Conservation (phyloP, 2,329 filamentous ascomycete genomes). For the Plectosphaerella plurivora region DNA sequence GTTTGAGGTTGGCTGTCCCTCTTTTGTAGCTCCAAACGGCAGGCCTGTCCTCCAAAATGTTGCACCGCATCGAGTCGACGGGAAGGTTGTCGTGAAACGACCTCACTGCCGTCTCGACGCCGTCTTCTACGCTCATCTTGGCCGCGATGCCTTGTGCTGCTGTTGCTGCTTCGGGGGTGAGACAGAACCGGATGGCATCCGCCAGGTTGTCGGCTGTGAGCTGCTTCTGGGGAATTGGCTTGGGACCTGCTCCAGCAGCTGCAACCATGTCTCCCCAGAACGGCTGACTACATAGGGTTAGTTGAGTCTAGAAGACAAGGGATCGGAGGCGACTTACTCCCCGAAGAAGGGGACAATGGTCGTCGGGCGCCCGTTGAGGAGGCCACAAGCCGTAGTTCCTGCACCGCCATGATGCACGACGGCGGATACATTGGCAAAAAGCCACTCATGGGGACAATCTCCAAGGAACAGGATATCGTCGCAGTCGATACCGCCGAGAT, state of each 20-base stretch:
- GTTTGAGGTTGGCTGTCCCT: background rate
- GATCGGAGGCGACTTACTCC: slow-evolving; percentile 30
- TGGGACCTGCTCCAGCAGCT: slow-evolving; percentile 31
- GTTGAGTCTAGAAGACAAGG: background rate
- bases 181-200: slow-evolving; percentile 26
- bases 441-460: slow-evolving; percentile 72
- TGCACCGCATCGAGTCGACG: slow-evolving; percentile 2
- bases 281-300: slow-evolving; percentile 18
- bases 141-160: slow-evolving; percentile 1
- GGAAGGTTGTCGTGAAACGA: slow-evolving; percentile 3
- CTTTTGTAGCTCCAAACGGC: slow-evolving; percentile 1
- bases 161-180: slow-evolving; percentile 15
- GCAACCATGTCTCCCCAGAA: slow-evolving; percentile 37
- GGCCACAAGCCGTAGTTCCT: slow-evolving; percentile 68
- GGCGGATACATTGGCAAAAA: slow-evolving; percentile 61
- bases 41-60: background rate
- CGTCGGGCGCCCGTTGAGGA: slow-evolving; percentile 66
- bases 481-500: slow-evolving; percentile 53
- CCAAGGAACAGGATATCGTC: slow-evolving; percentile 67
- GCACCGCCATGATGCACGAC: slow-evolving; percentile 68
- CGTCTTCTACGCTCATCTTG: slow-evolving; percentile 1
- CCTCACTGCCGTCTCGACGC: background rate
- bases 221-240: slow-evolving; percentile 27
- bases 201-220: slow-evolving; percentile 27
- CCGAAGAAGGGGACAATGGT: slow-evolving; percentile 78